A percentile compares a stretch with the other conserved stretches of the same genome.
Evolutionary conservation across 169 alveolate species (phyloP).

Genomic region (Plasmodium cynomolgi): DNA sequence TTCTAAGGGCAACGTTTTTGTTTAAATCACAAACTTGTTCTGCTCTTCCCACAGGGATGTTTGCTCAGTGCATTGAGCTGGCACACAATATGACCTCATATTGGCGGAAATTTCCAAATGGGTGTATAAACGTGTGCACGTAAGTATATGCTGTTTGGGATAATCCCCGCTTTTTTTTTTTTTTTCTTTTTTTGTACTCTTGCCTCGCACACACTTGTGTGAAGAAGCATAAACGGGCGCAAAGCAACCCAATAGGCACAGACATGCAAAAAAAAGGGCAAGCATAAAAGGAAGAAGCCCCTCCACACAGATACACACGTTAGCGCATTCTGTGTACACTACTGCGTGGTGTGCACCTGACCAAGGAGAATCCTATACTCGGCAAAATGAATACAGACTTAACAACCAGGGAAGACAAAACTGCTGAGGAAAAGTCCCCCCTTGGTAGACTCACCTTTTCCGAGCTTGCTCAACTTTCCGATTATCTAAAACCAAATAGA

Average conservation of each 20-base stretch:
- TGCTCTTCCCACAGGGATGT: slow-evolving; percentile 1
- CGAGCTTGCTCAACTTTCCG: background rate
- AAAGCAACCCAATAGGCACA: background rate
- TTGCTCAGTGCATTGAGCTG: background rate
- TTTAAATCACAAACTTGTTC: slow-evolving; percentile 36
- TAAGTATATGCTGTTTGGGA: background rate
- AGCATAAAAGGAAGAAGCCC: background rate
- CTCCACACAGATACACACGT: slow-evolving; percentile 1
- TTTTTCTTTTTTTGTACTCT: background rate
- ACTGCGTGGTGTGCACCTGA: background rate
- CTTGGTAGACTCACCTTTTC: background rate
- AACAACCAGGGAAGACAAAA: background rate
- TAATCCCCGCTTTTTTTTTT: background rate
- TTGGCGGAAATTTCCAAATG: background rate
- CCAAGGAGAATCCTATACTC: background rate
- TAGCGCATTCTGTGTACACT: background rate
- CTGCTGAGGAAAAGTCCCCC: background rate
- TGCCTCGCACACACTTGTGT: background rate
- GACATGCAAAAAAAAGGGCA: background rate
- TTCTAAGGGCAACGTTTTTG: slow-evolving; percentile 2
- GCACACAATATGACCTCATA: background rate
- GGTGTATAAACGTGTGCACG: background rate
- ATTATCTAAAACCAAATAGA: slow-evolving; percentile 14
- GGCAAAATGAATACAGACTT: background rate
- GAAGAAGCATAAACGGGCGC: background rate